These are phyloP conservation scores for Chenopodium formosanum DNA, from an alignment of 148 eudicot species.

Conservation along the genomic window DNA sequence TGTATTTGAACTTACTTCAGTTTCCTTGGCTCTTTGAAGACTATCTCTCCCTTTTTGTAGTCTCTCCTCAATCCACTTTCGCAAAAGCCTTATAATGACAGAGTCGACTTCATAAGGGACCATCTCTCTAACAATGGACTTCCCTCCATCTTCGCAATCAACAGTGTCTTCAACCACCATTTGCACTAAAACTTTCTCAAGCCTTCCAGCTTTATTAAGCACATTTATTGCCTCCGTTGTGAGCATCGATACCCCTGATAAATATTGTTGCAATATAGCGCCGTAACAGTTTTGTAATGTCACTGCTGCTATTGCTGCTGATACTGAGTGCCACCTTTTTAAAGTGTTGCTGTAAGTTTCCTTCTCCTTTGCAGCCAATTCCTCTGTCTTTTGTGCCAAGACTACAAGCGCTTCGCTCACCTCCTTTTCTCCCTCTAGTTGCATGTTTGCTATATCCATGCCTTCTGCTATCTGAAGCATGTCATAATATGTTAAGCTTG, in stretches of 20 bases:
- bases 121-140: constrained; percentile 75
- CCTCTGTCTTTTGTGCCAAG: constrained; percentile 67
- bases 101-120: constrained; percentile 85
- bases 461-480: constrained; percentile 54
- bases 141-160: constrained; percentile 87
- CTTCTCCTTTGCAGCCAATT: constrained; percentile 69
- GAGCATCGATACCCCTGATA: constrained; percentile 42
- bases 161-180: constrained; percentile 82
- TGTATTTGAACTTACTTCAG: constrained; percentile 57
- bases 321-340: constrained; percentile 78
- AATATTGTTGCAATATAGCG: constrained; percentile 55
- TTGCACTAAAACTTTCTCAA: constrained; percentile 75
- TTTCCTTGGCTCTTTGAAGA: constrained; percentile 74
- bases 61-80: constrained; percentile 78
- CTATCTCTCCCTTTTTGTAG: constrained; percentile 48
- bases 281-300: constrained; percentile 81
- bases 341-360: constrained; percentile 57
- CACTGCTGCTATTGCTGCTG: constrained; percentile 82
- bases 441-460: constrained; percentile 30
- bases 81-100: constrained; percentile 48
- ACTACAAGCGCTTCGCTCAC: constrained; percentile 45
- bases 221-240: constrained; percentile 51
- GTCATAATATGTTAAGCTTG: constrained; percentile 9
- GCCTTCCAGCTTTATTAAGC: constrained; percentile 72
- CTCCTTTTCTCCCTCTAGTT: constrained; percentile 43